Evolutionary conservation across 768 basidiomycete genomes (phyloP).

Genomic region (Gloeophyllum trabeum): DNA sequence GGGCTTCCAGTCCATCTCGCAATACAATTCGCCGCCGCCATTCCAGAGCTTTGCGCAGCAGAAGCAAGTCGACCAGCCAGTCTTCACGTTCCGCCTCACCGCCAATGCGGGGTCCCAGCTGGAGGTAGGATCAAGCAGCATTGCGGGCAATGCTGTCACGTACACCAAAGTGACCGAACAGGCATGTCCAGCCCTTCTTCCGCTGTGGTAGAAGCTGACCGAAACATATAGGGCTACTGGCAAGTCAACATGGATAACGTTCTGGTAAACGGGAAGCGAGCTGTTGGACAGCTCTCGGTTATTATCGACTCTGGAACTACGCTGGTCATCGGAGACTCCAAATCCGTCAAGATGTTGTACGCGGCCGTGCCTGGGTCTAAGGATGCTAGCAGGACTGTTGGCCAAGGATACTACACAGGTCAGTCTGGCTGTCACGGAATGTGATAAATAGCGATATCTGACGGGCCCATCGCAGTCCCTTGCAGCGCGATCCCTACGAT

Average conservation of each 20-base stretch:
- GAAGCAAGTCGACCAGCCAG: no score
- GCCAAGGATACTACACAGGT: conserved; percentile 7
- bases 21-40: conserved; percentile 21
- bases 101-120: no score
- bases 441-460: neutral
- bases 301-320: conserved; percentile 15
- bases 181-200: no score
- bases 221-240: no score
- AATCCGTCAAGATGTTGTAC: conserved; percentile 6
- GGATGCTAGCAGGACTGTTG: conserved; percentile 4
- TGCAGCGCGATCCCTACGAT: conserved; percentile 10
- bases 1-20: conserved; percentile 29
- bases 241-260: conserved; percentile 7
- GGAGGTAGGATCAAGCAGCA: no score
- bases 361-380: conserved; percentile 5
- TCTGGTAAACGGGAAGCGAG: conserved; percentile 2
- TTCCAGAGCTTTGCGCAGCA: no score
- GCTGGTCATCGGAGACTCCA: conserved; percentile 8
- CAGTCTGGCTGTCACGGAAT: neutral
- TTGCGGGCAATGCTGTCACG: no score
- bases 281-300: neutral
- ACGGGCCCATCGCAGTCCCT: conserved; percentile 14
- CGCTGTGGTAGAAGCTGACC: no score
- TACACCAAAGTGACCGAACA: no score
- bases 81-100: no score